Base-by-base conservation (phyloP, 495 filamentous ascomycete species). In the Aspergillus hancockii region DNA sequence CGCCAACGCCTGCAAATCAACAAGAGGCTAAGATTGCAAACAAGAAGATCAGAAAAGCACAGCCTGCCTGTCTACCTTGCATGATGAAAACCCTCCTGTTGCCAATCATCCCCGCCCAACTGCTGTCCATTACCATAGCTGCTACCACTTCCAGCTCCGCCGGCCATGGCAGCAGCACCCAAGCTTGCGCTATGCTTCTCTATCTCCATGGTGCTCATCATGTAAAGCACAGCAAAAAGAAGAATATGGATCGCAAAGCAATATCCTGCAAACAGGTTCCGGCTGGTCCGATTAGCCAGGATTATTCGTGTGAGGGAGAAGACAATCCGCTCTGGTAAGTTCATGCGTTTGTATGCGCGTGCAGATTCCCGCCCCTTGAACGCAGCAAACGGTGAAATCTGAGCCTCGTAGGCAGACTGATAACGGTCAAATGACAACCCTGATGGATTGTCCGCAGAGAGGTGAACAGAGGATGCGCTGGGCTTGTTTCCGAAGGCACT, bases 191-290 rank as follows among this genome's bases (percentile, higher is more conserved):
- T 79, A 58, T 83, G 77, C 58, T 83, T 79, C 57, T 84, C 79
- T 43, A 83, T 81, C 54, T 86, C 82, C 43, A 79, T 75, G 25
- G 84, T 83, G 40, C 90, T 91, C 70, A 90, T 83, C 85, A 88
- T 90, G 69, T 91, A 98, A 54, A 98, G 78, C 79, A 92, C 87
- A 47, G 83, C 77, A 65, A 98, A 92, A 2, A 97, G 87, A 25
- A 98, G 73, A 49, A 97, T 59, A 75, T 98, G 94, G 58, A 98
- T 79, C 41, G 87, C 89, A 18, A 97, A 79, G 70, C 92, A 97
- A 70, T 99, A 99, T 14, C 81, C 85, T n/a, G 93, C 95, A 71
- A 99, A 99, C 45, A 99, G 71, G 71, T 97, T 98, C 55, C 94
- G 79, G 71, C 92, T 96, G 12, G 89, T 91, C 54, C 94, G 80